A percentile compares a stretch with the other conserved stretches of the same genome.
Evolutionary conservation across 75 land plant genomes (phyloP).

Genomic region (Pinus taeda): DNA sequence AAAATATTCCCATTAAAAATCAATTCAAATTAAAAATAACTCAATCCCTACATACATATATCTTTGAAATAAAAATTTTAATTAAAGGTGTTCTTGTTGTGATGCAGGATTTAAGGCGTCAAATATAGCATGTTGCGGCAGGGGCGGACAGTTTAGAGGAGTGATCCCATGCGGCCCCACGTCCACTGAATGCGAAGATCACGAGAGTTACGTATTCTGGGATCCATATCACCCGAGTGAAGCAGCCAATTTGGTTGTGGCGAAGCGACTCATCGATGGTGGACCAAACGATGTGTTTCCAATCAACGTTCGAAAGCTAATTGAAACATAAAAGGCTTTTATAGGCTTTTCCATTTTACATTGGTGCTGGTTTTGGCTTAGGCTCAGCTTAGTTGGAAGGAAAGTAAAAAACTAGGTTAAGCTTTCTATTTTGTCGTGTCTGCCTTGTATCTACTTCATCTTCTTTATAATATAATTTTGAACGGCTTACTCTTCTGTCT

Average conservation of each 20-base stretch:
- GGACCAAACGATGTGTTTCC: conserved; percentile 58
- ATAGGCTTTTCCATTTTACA: too few species aligned
- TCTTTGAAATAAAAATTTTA: too few species aligned
- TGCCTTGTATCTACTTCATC: too few species aligned
- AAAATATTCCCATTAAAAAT: too few species aligned
- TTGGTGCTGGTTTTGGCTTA: too few species aligned
- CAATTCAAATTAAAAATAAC: too few species aligned
- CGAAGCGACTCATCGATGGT: conserved; percentile 56
- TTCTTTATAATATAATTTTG: too few species aligned
- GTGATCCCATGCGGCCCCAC: conserved; percentile 72
- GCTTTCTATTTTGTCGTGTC: too few species aligned
- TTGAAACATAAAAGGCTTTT: neutral
- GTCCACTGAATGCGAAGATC: conserved; percentile 45
- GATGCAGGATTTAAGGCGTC: conserved; percentile 48
- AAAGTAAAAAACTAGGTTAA: too few species aligned
- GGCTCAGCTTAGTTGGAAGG: too few species aligned
- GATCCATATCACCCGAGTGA: conserved; percentile 88
- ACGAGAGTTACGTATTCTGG: conserved; percentile 66
- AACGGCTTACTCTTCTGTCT: too few species aligned
- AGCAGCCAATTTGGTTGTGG: conserved; percentile 61
- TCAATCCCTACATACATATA: too few species aligned
- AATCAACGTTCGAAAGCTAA: conserved; percentile 57
- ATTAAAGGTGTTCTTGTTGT: neutral
- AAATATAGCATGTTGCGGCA: conserved; percentile 66
- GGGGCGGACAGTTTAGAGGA: conserved; percentile 63